Evolutionary conservation across 2,329 filamentous ascomycete species (phyloP).

Genomic region (Thelonectria olida): DNA sequence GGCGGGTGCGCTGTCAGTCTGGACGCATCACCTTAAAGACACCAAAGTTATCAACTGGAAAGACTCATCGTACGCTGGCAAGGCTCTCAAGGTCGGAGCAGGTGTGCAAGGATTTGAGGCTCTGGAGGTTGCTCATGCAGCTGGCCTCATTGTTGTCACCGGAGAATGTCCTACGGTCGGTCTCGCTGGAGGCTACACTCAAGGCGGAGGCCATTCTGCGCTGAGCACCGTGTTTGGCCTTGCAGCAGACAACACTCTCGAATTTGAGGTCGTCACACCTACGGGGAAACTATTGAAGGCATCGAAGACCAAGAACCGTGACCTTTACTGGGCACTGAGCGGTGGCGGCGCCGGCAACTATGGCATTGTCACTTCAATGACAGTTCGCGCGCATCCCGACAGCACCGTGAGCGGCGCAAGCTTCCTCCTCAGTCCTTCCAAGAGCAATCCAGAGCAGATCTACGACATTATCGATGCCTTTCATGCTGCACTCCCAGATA

Average conservation of each 20-base stretch:
- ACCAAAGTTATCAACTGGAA: conserved; percentile 54
- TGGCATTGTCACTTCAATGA: conserved; percentile 64
- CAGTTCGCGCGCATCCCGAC: conserved; percentile 59
- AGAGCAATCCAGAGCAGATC: conserved; percentile 50
- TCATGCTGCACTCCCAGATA: conserved; percentile 49
- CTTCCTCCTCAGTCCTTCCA: conserved; percentile 45
- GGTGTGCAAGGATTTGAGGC: conserved; percentile 61
- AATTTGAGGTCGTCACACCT: conserved; percentile 63
- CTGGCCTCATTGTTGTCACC: conserved; percentile 59
- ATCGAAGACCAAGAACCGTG: conserved; percentile 55
- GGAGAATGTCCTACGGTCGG: conserved; percentile 67
- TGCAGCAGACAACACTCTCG: conserved; percentile 66
- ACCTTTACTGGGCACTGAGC: conserved; percentile 70
- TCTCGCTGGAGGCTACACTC: conserved; percentile 66
- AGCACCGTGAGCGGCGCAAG: conserved; percentile 54
- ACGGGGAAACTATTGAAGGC: conserved; percentile 51
- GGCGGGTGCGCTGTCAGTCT: conserved; percentile 50
- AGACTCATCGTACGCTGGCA: conserved; percentile 55
- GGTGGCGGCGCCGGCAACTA: conserved; percentile 70
- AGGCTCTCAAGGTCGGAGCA: conserved; percentile 62
- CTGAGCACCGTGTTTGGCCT: conserved; percentile 64
- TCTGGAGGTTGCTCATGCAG: conserved; percentile 51
- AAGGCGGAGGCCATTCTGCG: conserved; percentile 65
- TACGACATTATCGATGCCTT: conserved; percentile 59
- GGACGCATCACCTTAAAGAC: conserved; percentile 52